Conservation (phyloP, 2,329 filamentous ascomycete genomes). For the Uncinocarpus reesii region DNA sequence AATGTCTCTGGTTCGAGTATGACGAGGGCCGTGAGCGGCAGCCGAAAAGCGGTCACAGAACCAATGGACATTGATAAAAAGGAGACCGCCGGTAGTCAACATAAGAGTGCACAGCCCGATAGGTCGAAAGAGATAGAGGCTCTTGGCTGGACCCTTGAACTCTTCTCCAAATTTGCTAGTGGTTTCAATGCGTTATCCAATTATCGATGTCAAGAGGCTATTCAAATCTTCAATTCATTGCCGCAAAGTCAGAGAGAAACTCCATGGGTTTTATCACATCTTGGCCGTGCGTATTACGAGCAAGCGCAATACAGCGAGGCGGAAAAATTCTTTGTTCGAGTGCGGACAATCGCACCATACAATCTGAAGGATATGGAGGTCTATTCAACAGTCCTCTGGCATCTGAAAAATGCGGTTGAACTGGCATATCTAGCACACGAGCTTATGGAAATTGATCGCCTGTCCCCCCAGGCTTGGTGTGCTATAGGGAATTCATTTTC, state of each 20-base stretch:
- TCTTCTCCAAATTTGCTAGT: slow-evolving; percentile 69
- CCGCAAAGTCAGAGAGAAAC: slow-evolving; percentile 71
- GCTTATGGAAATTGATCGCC: slow-evolving; percentile 72
- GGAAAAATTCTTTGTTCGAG: slow-evolving; percentile 70
- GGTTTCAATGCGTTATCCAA: slow-evolving; percentile 69
- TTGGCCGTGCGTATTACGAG: slow-evolving; percentile 86
- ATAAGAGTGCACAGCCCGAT: slow-evolving; percentile 38
- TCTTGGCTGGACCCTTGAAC: slow-evolving; percentile 63
- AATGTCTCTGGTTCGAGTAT: slow-evolving; percentile 59
- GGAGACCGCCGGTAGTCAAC: slow-evolving; percentile 38
- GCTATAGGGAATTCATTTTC: slow-evolving; percentile 92
- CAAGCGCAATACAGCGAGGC: slow-evolving; percentile 76
- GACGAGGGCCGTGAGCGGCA: slow-evolving; percentile 80
- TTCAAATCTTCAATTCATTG: slow-evolving; percentile 62
- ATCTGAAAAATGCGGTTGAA: slow-evolving; percentile 83
- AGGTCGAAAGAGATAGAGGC: slow-evolving; percentile 61
- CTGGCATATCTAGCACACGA: slow-evolving; percentile 87
- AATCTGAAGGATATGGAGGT: slow-evolving; percentile 93
- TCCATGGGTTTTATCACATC: slow-evolving; percentile 82
- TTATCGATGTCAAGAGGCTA: slow-evolving; percentile 67
- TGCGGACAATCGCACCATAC: slow-evolving; percentile 70
- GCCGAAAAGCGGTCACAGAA: slow-evolving; percentile 64
- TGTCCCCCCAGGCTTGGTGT: slow-evolving; percentile 93
- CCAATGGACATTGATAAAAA: slow-evolving; percentile 59
- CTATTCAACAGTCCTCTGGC: slow-evolving; percentile 98